A percentile compares a stretch with the other conserved stretches of the same genome.
These are phyloP conservation scores for Martiniozyma asiatica DNA, from an alignment of 1,139 yeast genomes.

Conservation along the genomic window DNA sequence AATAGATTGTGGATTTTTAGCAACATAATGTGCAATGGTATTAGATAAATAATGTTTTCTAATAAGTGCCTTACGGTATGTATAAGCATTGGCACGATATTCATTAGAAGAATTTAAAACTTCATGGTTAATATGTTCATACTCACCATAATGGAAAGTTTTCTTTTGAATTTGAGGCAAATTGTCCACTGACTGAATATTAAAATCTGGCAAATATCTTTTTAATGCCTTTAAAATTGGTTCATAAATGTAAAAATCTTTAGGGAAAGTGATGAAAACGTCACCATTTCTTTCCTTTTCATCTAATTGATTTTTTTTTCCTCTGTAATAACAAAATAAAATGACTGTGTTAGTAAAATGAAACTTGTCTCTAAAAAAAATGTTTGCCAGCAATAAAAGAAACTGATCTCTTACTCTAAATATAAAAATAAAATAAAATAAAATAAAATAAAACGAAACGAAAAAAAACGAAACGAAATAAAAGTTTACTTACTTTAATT, in stretches of 20 bases:
- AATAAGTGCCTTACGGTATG: slow-evolving; percentile 77
- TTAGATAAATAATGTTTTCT: slow-evolving; percentile 81
- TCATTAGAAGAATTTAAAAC: slow-evolving; percentile 22
- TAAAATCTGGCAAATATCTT: slow-evolving; percentile 15
- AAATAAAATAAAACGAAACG: no score
- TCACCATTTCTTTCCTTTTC: no score
- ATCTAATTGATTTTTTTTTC: no score
- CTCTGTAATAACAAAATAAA: no score
- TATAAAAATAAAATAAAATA: no score
- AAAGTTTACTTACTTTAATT: no score
- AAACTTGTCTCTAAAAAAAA: no score
- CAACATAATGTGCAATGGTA: slow-evolving; percentile 59
- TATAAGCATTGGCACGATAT: slow-evolving; percentile 69
- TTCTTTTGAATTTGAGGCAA: slow-evolving; percentile 12
- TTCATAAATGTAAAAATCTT: slow-evolving; percentile 42
- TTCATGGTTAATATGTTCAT: slow-evolving; percentile 80
- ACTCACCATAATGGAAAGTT: slow-evolving; percentile 74
- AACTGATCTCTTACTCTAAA: no score
- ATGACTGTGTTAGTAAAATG: no score
- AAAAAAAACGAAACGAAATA: no score
- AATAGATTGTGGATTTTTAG: slow-evolving; percentile 62
- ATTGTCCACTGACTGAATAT: slow-evolving; percentile 17
- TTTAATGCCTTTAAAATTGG: slow-evolving; percentile 29
- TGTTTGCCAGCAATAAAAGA: no score
- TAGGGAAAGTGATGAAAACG: slow-evolving; percentile 19